Evolutionary conservation across 2,329 filamentous ascomycete species (phyloP).

Genomic region (Aspergillus ustus): DNA sequence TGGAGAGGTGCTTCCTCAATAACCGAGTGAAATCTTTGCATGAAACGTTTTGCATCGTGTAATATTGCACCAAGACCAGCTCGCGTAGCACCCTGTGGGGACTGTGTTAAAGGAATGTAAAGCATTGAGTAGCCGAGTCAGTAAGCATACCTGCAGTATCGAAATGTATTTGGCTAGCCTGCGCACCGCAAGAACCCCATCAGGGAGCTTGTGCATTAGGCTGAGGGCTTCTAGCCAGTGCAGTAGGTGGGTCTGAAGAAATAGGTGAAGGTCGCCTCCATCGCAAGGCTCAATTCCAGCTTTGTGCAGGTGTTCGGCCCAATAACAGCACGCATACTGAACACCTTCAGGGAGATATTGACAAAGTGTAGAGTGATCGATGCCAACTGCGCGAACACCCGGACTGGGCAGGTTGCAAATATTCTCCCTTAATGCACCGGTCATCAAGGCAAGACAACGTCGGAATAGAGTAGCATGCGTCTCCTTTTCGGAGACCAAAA

Average conservation of each 20-base stretch:
- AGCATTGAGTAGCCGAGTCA: too few relatives aligned
- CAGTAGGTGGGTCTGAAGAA: slow-evolving; percentile 1
- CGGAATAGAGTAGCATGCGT: background rate
- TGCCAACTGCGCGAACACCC: too few relatives aligned
- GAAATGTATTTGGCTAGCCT: too few relatives aligned
- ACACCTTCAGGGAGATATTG: background rate
- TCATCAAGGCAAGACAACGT: background rate
- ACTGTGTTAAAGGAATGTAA: too few relatives aligned
- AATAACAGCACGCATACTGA: slow-evolving; percentile 11
- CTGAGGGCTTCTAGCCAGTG: slow-evolving; percentile 13
- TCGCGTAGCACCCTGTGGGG: too few relatives aligned
- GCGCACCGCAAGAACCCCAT: background rate
- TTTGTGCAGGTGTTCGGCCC: background rate
- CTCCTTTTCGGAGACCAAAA: background rate
- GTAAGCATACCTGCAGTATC: too few relatives aligned
- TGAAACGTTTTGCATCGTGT: too few relatives aligned
- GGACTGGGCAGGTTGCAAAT: background rate
- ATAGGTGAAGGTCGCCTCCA: background rate
- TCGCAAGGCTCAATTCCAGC: background rate
- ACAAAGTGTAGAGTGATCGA: background rate
- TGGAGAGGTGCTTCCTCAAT: too few relatives aligned
- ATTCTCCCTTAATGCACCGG: background rate
- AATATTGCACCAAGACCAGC: too few relatives aligned
- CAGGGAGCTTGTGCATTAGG: background rate
- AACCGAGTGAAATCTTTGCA: too few relatives aligned